phyloP scores from a whole-genome alignment of 768 basidiomycete genomes.

The Russula sp. region DNA sequence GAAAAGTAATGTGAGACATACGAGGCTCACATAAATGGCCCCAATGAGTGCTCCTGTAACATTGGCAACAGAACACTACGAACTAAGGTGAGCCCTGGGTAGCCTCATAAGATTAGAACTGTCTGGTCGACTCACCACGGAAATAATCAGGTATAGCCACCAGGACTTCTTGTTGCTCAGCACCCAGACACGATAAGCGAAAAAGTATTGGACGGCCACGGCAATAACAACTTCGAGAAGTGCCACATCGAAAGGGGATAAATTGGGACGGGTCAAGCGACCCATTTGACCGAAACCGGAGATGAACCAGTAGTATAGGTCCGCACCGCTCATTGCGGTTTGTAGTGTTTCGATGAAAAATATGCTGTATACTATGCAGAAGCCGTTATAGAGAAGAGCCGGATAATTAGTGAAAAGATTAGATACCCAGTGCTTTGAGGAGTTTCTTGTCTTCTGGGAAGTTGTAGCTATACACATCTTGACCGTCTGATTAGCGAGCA shows the following conservation, averaged over 20 bases:
- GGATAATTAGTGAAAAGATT: no score
- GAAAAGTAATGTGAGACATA: no score
- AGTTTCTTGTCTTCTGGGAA: no score
- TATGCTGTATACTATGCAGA: no score
- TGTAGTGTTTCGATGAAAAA: background rate
- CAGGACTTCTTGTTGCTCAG: background rate
- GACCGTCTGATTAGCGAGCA: no score
- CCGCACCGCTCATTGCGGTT: background rate
- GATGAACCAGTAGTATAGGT: constrained; percentile 8
- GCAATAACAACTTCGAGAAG: background rate
- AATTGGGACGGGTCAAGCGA: background rate
- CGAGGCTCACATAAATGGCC: constrained; percentile 3
- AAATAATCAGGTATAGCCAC: background rate
- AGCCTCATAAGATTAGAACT: no score
- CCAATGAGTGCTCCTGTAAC: background rate
- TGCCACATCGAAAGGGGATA: background rate
- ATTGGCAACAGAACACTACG: background rate
- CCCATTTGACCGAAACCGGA: constrained; percentile 18
- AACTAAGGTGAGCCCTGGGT: background rate
- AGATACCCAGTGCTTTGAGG: no score
- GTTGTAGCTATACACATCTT: no score
- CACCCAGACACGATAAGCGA: constrained; percentile 9
- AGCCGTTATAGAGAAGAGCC: no score
- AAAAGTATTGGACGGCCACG: constrained; percentile 6
- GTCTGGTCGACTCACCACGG: background rate